Base-by-base conservation (phyloP, 257 asterid species). In the Craterostigma plantagineum region DNA sequence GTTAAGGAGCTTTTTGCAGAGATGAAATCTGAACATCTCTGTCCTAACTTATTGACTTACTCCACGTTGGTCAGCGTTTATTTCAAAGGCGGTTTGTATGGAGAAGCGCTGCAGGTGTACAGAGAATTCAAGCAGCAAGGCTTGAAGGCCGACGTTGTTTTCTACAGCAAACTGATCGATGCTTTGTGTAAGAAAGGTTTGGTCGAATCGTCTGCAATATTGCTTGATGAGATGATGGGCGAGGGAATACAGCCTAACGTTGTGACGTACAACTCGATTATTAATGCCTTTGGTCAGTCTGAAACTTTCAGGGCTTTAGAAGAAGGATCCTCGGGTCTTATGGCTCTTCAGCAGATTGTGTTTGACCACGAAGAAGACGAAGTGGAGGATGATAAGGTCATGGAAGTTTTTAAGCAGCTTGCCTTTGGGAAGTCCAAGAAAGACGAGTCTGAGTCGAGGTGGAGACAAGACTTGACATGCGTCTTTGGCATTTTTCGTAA, bases 211-310 rank as follows among this genome's bases (percentile, higher is more conserved):
- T 79, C 86, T 10, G 81, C 79, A 0, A 42, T 68, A 59, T 71
- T 87, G 71, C 79, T 87, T 5, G 72, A 79, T 36, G 95, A 87
- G 74, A 87, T 87, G 98, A 74, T 68, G 86, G 67, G 68, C 58
- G 81, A 66, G 49, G 93, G 98, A 46, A 87, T 87, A 56, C 85
- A 63, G 14, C 98, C 98, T 23, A 87, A 87, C 67, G 95, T 82
- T 38, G 98, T 87, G 16, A 82, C 98, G 9, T 87, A 82, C 58
- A 87, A 87, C 63, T 82, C 98, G 5, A 79, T 87, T 40, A 82
- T 87, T 43, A 87, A 87, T 62, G 90, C 98, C 17, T 87, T 79
- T 76, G 90, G 95, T 48, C 65, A 51, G 54, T 65, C 80, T 3
- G 63, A 59, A 37, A 55, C 54, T 30, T 48, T 34, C 45, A 82